These are phyloP conservation scores for Ogataea parapolymorpha DNA, from an alignment of 805 yeast genomes.

Conservation along the genomic window DNA sequence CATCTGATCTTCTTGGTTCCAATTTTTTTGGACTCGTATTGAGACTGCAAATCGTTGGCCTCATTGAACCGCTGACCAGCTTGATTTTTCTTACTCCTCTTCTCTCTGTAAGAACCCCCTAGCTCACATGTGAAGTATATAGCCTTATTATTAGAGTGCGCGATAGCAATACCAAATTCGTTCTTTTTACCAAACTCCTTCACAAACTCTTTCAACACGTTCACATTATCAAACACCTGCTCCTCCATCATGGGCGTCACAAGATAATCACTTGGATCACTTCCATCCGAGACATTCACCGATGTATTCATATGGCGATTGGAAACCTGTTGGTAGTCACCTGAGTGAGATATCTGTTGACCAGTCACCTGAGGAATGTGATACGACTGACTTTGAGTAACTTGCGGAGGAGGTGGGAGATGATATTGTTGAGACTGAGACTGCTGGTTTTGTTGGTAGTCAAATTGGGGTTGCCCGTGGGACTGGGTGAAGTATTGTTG, in stretches of 20 bases:
- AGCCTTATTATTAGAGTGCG: slow-evolving; percentile 56
- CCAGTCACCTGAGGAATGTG: slow-evolving; percentile 4
- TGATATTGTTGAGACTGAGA: slow-evolving; percentile 13
- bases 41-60: slow-evolving; percentile 21
- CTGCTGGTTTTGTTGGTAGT: slow-evolving; percentile 11
- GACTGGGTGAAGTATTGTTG: slow-evolving; percentile 9
- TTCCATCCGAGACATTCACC: slow-evolving; percentile 10
- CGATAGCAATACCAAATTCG: slow-evolving; percentile 58
- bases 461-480: slow-evolving; percentile 13
- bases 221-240: slow-evolving; percentile 47
- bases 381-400: slow-evolving; percentile 3
- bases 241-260: slow-evolving; percentile 54
- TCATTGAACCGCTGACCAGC: slow-evolving; percentile 21
- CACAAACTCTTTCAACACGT: slow-evolving; percentile 50
- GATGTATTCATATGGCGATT: slow-evolving; percentile 9
- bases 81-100: slow-evolving; percentile 33
- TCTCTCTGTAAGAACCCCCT: slow-evolving; percentile 55
- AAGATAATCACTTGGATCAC: slow-evolving; percentile 38
- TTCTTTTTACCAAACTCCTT: slow-evolving; percentile 54
- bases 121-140: slow-evolving; percentile 58
- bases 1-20: slow-evolving; percentile 51
- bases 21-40: slow-evolving; percentile 23
- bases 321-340: slow-evolving; percentile 14
- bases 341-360: slow-evolving; percentile 3
- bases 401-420: slow-evolving; percentile 15